Base-by-base conservation (phyloP, 2,329 filamentous ascomycete species). In the Thelonectria discophora region DNA sequence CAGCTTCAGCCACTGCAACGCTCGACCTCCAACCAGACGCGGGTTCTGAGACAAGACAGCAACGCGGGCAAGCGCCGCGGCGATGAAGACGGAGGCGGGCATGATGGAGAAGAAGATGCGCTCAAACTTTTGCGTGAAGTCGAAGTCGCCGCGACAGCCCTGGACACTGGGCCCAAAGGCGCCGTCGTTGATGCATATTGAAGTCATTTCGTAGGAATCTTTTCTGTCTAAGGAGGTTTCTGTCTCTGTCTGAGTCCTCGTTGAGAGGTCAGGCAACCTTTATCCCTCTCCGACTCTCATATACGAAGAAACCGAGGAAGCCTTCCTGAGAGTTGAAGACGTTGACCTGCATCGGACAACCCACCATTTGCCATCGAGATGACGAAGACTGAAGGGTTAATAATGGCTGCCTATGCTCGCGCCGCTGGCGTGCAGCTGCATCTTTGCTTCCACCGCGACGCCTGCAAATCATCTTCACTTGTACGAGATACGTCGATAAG, bases 51-150 rank as follows among this genome's bases (percentile, higher is more conserved):
- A 57, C 8, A 82, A 63, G 1, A 75, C 65, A 1, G 74, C 54
- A 1, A 77, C 63, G 0, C 80, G 73, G 13, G 74, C 68, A 47
- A 77, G 32, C 0, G 77, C 75, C 1, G 76, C 53, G 0, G 75
- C 63, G 12, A 81, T 63, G 42, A 83, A 81, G 0, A 81, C 54
- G 1, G 75, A 65, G 0, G 77, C 70, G 0, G 82, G 82, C 3
- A 80, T 68, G 9, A 83, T 74, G 1, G 77, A 75, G n/a, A 84
- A 74, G 51, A 84, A 75, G 4, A 82, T 73, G 18, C 79, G 74
- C 67, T 84, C 82, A 55, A 85, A 84, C 27, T 75, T 76, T 51
- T 84, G 70, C 1, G 82, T 84, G 58, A 84, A 83, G 66, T 84
- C 82, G 56, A 84, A 84, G 59, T 81, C 77, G 52, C 73, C 77